These are phyloP conservation scores for Silene latifolia DNA, from an alignment of 148 eudicot species.

Conservation along the genomic window DNA sequence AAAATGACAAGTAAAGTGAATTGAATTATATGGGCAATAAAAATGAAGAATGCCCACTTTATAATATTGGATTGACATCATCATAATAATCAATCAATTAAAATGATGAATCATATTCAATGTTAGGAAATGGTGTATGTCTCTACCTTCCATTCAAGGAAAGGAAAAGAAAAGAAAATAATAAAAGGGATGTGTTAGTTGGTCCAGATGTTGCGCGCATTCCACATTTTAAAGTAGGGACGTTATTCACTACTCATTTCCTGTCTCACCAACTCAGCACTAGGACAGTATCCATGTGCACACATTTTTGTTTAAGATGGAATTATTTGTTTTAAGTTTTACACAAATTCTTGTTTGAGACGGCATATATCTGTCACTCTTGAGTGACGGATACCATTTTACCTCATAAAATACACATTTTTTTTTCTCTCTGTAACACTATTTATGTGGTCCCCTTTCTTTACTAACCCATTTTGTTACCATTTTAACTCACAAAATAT, in stretches of 20 bases:
- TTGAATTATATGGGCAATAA: slow-evolving; percentile 15
- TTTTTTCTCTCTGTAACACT: too few relatives aligned
- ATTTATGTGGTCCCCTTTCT: too few relatives aligned
- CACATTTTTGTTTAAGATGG: too few relatives aligned
- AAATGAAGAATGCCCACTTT: slow-evolving; percentile 6
- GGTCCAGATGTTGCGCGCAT: slow-evolving; percentile 9
- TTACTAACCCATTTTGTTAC: too few relatives aligned
- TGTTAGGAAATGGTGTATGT: not conserved
- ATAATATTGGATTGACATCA: slow-evolving; percentile 11
- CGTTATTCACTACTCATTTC: not conserved
- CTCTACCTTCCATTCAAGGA: slow-evolving; percentile 10
- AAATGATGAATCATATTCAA: not conserved
- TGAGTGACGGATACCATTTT: too few relatives aligned
- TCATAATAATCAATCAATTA: not conserved
- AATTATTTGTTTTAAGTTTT: too few relatives aligned
- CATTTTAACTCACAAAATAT: too few relatives aligned
- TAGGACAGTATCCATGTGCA: too few relatives aligned
- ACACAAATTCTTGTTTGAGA: too few relatives aligned
- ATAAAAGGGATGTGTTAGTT: not conserved
- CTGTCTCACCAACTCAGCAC: not conserved
- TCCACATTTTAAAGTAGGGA: not conserved
- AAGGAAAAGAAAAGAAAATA: not conserved
- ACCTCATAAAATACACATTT: too few relatives aligned
- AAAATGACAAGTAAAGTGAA: slow-evolving; percentile 11
- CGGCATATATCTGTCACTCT: too few relatives aligned